Percentiles rank a stretch among this genome's conserved stretches.
phyloP scores from a whole-genome alignment of 208 protist species.

The Leishmania braziliensis region DNA sequence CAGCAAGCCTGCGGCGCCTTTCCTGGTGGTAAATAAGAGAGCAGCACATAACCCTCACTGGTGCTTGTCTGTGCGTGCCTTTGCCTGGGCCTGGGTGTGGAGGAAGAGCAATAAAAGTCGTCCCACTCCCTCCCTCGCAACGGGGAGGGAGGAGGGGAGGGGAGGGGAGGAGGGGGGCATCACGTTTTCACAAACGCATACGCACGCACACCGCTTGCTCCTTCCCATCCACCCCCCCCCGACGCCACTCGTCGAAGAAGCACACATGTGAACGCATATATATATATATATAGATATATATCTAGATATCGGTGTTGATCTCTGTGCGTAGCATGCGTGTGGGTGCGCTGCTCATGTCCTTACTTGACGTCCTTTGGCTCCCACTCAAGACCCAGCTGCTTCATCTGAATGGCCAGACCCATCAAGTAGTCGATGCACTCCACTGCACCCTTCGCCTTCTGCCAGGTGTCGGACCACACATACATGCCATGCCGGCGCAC shows the following conservation, averaged over 20 bases:
- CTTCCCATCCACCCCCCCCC: neutral
- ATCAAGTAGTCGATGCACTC: constrained; percentile 97
- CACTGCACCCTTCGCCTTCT: constrained; percentile 92
- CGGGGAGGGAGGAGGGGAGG: neutral
- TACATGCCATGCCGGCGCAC: constrained; percentile 96
- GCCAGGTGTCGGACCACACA: constrained; percentile 95
- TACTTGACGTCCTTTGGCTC: constrained; percentile 37
- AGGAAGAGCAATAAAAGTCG: neutral
- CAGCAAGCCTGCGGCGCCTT: neutral
- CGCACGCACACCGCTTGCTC: neutral
- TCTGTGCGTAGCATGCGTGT: neutral
- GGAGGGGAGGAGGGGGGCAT: neutral
- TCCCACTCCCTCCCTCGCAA: neutral
- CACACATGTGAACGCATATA: too few species aligned
- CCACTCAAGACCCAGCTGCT: constrained; percentile 51
- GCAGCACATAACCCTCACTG: neutral
- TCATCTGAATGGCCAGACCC: constrained; percentile 79
- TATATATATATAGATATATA: neutral
- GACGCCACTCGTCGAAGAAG: neutral
- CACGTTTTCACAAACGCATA: neutral
- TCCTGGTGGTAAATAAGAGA: neutral
- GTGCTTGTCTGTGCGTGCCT: neutral
- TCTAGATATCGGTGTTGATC: neutral
- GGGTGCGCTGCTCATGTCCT: too few species aligned
- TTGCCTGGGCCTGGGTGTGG: neutral